Percentiles rank a stretch among this genome's conserved stretches.
phyloP scores from a whole-genome alignment of 2,329 filamentous ascomycete genomes.

The Hymenoscyphus albidus region DNA sequence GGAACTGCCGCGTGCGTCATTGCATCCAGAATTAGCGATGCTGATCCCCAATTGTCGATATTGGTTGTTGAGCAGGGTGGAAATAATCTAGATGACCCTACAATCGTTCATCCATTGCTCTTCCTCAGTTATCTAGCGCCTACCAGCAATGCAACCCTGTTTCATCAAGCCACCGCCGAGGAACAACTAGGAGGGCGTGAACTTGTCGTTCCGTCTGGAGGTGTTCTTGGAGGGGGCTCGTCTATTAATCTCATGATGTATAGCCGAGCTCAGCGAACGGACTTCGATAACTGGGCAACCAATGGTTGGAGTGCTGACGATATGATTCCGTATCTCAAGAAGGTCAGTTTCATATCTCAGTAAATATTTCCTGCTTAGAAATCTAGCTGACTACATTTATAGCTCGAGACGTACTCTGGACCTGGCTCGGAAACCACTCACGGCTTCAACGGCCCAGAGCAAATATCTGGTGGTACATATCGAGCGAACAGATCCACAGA shows the following conservation, averaged over 20 bases:
- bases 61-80: slow-evolving; percentile 48
- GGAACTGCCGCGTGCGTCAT: slow-evolving; percentile 42
- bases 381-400: background rate
- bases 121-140: slow-evolving; percentile 43
- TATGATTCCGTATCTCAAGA: slow-evolving; percentile 48
- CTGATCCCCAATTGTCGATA: slow-evolving; percentile 42
- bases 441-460: slow-evolving; percentile 49
- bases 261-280: slow-evolving; percentile 39
- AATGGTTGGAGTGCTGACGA: slow-evolving; percentile 48
- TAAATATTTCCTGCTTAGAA: background rate
- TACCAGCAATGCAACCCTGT: slow-evolving; percentile 42
- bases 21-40: slow-evolving; percentile 43
- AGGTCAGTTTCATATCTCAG: slow-evolving; percentile 4
- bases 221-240: slow-evolving; percentile 44
- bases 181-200: slow-evolving; percentile 39
- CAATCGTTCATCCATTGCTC: slow-evolving; percentile 38
- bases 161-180: slow-evolving; percentile 42
- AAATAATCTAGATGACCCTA: slow-evolving; percentile 44
- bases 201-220: slow-evolving; percentile 30
- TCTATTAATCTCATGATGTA: slow-evolving; percentile 36
- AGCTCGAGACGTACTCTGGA: slow-evolving; percentile 49
- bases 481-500: slow-evolving; percentile 38
- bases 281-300: slow-evolving; percentile 48
- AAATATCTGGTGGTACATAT: slow-evolving; percentile 48
- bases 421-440: slow-evolving; percentile 37